phyloP scores from a whole-genome alignment of 768 basidiomycete species.

The Hygrocybe coccinea region DNA sequence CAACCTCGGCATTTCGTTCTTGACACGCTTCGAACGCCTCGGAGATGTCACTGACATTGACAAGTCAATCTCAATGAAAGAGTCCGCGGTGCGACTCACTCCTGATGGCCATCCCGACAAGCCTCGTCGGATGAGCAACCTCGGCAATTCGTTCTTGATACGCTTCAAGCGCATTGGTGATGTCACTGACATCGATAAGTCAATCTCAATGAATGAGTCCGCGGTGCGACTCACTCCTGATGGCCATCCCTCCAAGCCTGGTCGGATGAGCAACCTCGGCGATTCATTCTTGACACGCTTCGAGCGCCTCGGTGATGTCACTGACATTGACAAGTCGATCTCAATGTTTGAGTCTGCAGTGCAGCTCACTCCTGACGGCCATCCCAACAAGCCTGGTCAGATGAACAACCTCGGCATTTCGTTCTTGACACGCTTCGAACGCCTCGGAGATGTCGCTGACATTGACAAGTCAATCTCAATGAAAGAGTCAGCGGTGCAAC shows the following conservation, averaged over 20 bases:
- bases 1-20: too few relatives aligned
- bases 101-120: too few relatives aligned
- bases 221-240: not conserved
- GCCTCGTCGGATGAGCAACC: too few relatives aligned
- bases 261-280: not conserved
- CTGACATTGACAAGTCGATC: not conserved
- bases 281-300: not conserved
- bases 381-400: not conserved
- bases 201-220: not conserved
- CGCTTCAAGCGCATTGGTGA: too few relatives aligned
- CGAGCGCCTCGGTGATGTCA: not conserved
- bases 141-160: too few relatives aligned
- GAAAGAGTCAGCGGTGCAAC: not conserved
- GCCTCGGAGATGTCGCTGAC: not conserved
- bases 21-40: too few relatives aligned
- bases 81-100: too few relatives aligned
- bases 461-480: not conserved
- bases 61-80: too few relatives aligned
- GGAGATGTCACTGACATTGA: too few relatives aligned
- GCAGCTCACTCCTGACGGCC: not conserved
- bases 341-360: not conserved
- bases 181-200: too few relatives aligned
- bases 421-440: not conserved
- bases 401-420: not conserved
- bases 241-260: not conserved